A percentile compares a stretch with the other conserved stretches of the same genome.
These are phyloP conservation scores for Dioscorea zingiberensis DNA, from an alignment of 106 monocot species.

Conservation along the genomic window DNA sequence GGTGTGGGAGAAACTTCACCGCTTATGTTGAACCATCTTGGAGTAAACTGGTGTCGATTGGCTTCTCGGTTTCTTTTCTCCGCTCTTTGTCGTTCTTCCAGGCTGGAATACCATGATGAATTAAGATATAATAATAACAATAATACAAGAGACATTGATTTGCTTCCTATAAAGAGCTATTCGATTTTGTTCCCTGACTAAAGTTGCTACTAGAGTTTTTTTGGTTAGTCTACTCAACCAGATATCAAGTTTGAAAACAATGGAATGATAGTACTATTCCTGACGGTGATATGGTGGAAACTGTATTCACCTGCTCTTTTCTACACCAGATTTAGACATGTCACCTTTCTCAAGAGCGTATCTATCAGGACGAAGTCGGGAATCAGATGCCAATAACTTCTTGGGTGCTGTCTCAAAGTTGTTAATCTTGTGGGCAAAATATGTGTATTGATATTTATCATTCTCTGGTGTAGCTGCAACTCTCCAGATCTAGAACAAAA, in stretches of 20 bases:
- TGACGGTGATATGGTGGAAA: not conserved
- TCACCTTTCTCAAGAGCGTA: constrained; percentile 87
- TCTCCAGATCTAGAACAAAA: constrained; percentile 58
- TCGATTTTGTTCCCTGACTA: too few relatives aligned
- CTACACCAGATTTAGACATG: constrained; percentile 73
- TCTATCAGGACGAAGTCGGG: constrained; percentile 81
- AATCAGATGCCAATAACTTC: constrained; percentile 76
- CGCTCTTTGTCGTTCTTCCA: constrained; percentile 59
- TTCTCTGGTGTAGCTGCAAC: constrained; percentile 63
- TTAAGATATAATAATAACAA: too few relatives aligned
- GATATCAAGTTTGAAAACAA: too few relatives aligned
- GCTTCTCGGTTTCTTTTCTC: constrained; percentile 51
- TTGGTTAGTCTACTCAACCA: too few relatives aligned
- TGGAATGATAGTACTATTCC: too few relatives aligned
- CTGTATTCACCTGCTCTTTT: constrained; percentile 63
- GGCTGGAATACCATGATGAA: constrained; percentile 24
- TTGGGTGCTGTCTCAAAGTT: constrained; percentile 95
- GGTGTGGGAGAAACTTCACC: constrained; percentile 50
- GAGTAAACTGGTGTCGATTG: constrained; percentile 35
- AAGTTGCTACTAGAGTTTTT: too few relatives aligned
- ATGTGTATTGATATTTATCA: constrained; percentile 87
- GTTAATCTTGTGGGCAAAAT: constrained; percentile 95
- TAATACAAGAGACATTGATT: too few relatives aligned
- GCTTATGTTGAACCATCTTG: constrained; percentile 57
- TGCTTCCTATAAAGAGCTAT: too few relatives aligned